Conservation (phyloP, 768 basidiomycete genomes). For the Scleroderma citrinum region DNA sequence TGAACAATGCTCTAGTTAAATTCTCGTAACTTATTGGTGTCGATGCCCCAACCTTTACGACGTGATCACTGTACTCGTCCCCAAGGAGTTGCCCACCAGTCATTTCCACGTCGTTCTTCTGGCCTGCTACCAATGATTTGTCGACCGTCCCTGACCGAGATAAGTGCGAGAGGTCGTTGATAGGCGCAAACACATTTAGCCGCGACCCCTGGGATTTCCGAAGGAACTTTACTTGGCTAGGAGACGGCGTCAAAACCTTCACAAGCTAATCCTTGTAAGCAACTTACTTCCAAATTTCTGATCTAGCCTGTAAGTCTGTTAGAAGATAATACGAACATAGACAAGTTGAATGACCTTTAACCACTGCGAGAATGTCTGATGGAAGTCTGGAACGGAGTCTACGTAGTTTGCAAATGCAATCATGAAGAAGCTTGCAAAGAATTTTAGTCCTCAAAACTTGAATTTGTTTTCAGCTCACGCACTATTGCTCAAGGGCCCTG, state of each 20-base stretch:
- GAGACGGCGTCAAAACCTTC: neutral
- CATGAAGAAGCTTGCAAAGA: slow-evolving; percentile 70
- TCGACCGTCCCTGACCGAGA: slow-evolving; percentile 62
- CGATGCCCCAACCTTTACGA: slow-evolving; percentile 61
- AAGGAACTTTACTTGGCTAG: slow-evolving; percentile 80
- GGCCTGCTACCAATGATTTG: slow-evolving; percentile 56
- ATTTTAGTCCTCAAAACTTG: neutral
- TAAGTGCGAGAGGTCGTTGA: slow-evolving; percentile 79
- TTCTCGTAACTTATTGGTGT: neutral
- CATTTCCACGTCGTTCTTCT: slow-evolving; percentile 68
- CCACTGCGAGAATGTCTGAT: slow-evolving; percentile 80
- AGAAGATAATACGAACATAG: neutral
- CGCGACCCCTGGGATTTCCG: slow-evolving; percentile 76
- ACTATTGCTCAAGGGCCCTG: slow-evolving; percentile 87
- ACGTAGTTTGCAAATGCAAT: slow-evolving; percentile 92
- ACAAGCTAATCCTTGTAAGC: neutral
- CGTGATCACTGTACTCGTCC: slow-evolving; percentile 93
- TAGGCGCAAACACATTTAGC: slow-evolving; percentile 86
- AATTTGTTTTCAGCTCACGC: slow-evolving; percentile 20
- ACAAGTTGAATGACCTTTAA: slow-evolving; percentile 48
- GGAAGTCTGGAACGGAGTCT: slow-evolving; percentile 56
- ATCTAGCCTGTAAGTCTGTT: slow-evolving; percentile 46
- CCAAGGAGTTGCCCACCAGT: slow-evolving; percentile 82
- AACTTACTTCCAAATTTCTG: slow-evolving; percentile 90
- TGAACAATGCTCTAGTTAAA: neutral